These are phyloP conservation scores for Phalaenopsis aphrodite DNA, from an alignment of 106 monocot species.

Conservation along the genomic window DNA sequence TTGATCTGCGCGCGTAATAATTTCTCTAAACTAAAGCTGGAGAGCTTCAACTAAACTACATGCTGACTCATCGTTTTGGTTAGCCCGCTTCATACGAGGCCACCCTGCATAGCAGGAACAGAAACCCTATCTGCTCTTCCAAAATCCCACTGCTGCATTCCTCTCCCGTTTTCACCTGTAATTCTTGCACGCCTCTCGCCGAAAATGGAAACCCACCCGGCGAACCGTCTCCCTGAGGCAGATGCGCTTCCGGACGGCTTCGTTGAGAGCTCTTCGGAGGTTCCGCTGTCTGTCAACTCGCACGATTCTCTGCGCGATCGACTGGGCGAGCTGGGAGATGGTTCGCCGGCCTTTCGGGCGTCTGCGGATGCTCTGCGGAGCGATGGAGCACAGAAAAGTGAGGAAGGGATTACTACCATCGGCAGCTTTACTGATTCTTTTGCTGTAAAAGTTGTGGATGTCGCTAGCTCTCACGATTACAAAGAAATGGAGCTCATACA, in stretches of 20 bases:
- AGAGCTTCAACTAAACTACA: no score
- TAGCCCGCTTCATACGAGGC: no score
- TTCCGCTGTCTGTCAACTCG: conserved; percentile 2
- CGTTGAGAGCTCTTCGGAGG: conserved; percentile 61
- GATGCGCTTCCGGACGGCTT: conserved; percentile 88
- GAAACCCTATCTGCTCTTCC: no score
- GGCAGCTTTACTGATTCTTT: conserved; percentile 1
- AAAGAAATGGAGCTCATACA: background rate
- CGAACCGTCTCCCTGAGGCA: conserved; percentile 57
- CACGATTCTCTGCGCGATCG: background rate
- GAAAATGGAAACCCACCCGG: conserved; percentile 31
- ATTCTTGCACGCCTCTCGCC: background rate
- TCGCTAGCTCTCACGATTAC: background rate
- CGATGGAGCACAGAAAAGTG: background rate
- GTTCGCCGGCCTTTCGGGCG: background rate
- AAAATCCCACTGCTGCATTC: background rate
- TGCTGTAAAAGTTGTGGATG: background rate
- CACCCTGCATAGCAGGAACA: no score
- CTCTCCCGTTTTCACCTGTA: background rate
- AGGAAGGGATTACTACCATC: background rate
- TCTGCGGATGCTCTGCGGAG: background rate
- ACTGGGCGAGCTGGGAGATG: background rate
- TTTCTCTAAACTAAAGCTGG: no score
- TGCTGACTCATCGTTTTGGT: no score
- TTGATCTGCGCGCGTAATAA: no score